phyloP scores from a whole-genome alignment of 1,139 yeast genomes.

The Suhomyces anneliseae region DNA sequence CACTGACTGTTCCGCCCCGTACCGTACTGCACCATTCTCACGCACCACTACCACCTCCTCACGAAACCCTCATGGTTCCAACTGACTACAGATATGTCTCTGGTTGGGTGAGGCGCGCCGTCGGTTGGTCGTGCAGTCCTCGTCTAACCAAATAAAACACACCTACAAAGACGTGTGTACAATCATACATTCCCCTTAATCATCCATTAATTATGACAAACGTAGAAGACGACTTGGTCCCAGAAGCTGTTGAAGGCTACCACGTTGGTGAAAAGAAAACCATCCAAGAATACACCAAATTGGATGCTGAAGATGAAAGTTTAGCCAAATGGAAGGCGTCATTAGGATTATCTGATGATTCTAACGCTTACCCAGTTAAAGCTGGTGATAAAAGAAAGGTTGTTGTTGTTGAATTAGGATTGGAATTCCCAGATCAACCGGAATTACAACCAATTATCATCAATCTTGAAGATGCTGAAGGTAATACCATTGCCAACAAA shows the following conservation, averaged over 20 bases:
- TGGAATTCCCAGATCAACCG: conserved; percentile 62
- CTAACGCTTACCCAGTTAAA: conserved; percentile 61
- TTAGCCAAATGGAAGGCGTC: conserved; percentile 92
- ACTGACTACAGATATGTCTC: background rate
- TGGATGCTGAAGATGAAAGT: conserved; percentile 91
- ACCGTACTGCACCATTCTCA: no score
- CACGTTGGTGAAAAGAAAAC: conserved; percentile 84
- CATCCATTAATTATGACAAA: conserved; percentile 16
- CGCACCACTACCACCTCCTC: no score
- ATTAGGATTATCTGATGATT: conserved; percentile 62
- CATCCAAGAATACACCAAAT: conserved; percentile 74
- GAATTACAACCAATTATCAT: conserved; percentile 58
- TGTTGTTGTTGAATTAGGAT: conserved; percentile 74
- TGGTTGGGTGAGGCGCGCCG: background rate
- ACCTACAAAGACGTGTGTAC: no score
- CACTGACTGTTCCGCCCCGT: no score
- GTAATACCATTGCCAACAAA: conserved; percentile 48
- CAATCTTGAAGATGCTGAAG: conserved; percentile 58
- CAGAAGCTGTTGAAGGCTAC: conserved; percentile 68
- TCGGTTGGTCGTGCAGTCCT: conserved; percentile 3
- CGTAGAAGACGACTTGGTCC: conserved; percentile 58
- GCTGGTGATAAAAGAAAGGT: conserved; percentile 77
- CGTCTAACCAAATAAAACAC: background rate
- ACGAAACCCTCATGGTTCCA: no score
- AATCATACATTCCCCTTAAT: background rate